Conservation (phyloP, 1,284 basidiomycete genomes). For the Hortiboletus rubellus region DNA sequence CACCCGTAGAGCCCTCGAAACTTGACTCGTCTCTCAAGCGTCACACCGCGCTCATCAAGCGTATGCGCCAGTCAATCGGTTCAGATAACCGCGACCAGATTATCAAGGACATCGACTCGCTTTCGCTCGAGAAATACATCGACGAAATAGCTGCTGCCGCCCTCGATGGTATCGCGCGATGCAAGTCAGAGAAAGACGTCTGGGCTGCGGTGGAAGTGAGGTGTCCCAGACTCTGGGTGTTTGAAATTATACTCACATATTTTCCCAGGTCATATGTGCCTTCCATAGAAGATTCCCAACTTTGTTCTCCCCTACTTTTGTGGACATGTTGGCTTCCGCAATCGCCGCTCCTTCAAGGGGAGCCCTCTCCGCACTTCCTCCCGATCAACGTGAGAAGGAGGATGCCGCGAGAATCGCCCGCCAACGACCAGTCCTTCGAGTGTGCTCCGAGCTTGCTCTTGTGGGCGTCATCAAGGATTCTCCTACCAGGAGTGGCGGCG, state of each 20-base stretch:
- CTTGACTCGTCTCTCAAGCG: constrained; percentile 92
- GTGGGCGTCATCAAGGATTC: constrained; percentile 79
- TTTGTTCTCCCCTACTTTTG: constrained; percentile 73
- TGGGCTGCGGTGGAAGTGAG: constrained; percentile 90
- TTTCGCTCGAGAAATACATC: constrained; percentile 94
- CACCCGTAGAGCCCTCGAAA: constrained; percentile 54
- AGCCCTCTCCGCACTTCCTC: constrained; percentile 56
- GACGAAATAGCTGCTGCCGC: constrained; percentile 91
- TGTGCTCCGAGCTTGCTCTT: constrained; percentile 88
- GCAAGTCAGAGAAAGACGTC: constrained; percentile 87
- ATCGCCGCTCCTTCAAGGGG: constrained; percentile 66
- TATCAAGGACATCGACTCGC: constrained; percentile 85
- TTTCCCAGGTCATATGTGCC: constrained; percentile 76
- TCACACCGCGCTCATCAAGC: constrained; percentile 91
- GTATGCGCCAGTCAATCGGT: constrained; percentile 79
- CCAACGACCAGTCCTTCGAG: constrained; percentile 84
- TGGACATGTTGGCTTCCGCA: constrained; percentile 62
- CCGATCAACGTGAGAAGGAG: constrained; percentile 93
- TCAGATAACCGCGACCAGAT: constrained; percentile 81
- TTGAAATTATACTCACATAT: constrained; percentile 4
- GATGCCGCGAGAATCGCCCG: constrained; percentile 78
- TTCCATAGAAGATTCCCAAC: constrained; percentile 87
- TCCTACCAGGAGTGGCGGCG: constrained; percentile 68
- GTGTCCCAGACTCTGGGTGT: constrained; percentile 3
- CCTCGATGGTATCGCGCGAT: constrained; percentile 82